Conservation (phyloP, 495 filamentous ascomycete species). For the Trichoderma gamsii region DNA sequence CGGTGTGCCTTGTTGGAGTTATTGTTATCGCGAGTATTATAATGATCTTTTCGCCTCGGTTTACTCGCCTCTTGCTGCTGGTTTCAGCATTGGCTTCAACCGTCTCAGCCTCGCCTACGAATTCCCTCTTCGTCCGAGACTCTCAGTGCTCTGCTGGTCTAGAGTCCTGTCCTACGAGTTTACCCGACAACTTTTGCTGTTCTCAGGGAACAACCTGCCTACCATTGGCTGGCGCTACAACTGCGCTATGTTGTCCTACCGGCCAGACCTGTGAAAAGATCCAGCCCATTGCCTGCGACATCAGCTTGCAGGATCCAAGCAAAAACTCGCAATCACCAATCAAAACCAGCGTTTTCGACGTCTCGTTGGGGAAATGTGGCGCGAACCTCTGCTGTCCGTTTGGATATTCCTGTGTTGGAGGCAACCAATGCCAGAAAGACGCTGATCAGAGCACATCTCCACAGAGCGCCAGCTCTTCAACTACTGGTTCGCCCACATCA, state of each 20-base stretch:
- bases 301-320: slow-evolving; percentile 57
- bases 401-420: slow-evolving; percentile 62
- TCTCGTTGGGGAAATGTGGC: slow-evolving; percentile 52
- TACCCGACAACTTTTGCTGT: slow-evolving; percentile 76
- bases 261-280: slow-evolving; percentile 59
- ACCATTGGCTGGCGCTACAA: slow-evolving; percentile 57
- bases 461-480: slow-evolving; percentile 16
- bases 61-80: slow-evolving; percentile 23
- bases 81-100: slow-evolving; percentile 16
- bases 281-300: slow-evolving; percentile 63
- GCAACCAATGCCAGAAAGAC: slow-evolving; percentile 35
- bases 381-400: slow-evolving; percentile 65
- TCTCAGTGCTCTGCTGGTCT: slow-evolving; percentile 28
- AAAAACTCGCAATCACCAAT: slow-evolving; percentile 54
- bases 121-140: slow-evolving; percentile 32
- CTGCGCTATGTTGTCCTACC: slow-evolving; percentile 71
- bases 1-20: neutral
- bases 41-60: neutral
- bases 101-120: slow-evolving; percentile 27
- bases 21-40: neutral
- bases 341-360: slow-evolving; percentile 61
- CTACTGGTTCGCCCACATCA: neutral
- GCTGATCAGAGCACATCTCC: slow-evolving; percentile 32
- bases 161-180: slow-evolving; percentile 44
- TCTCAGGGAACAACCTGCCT: slow-evolving; percentile 54